Conservation (phyloP, 768 basidiomycete species). For the Lentinula guzmanii region DNA sequence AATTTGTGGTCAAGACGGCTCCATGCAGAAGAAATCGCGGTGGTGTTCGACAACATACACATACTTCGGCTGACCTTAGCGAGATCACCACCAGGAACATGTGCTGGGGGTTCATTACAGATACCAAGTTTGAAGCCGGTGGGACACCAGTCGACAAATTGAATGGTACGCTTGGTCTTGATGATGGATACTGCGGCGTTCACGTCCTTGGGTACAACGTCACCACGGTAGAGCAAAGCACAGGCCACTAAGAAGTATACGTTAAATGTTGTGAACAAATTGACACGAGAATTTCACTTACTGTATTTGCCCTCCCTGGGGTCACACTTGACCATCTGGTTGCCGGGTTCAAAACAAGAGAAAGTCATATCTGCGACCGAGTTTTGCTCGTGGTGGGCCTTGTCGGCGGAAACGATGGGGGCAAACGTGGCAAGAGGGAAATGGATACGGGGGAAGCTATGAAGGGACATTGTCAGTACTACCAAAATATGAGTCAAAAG, state of each 20-base stretch:
- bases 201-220: slow-evolving; percentile 95
- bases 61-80: slow-evolving; percentile 91
- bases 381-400: slow-evolving; percentile 95
- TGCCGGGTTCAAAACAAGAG: slow-evolving; percentile 94
- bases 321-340: slow-evolving; percentile 96
- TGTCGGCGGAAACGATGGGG: slow-evolving; percentile 89
- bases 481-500: not conserved
- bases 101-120: slow-evolving; percentile 93
- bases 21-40: slow-evolving; percentile 94
- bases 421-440: slow-evolving; percentile 97
- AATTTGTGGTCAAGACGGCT: slow-evolving; percentile 95
- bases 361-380: slow-evolving; percentile 98
- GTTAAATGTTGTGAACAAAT: not conserved
- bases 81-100: slow-evolving; percentile 91
- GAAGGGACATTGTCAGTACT: not conserved
- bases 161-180: slow-evolving; percentile 97
- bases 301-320: slow-evolving; percentile 99
- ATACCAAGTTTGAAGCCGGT: slow-evolving; percentile 99
- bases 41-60: slow-evolving; percentile 97
- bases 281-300: slow-evolving; percentile 27
- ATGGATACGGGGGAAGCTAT: slow-evolving; percentile 94
- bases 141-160: slow-evolving; percentile 97
- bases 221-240: slow-evolving; percentile 88
- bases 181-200: slow-evolving; percentile 89
- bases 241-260: slow-evolving; percentile 66